Evolutionary conservation across 2,329 filamentous ascomycete genomes (phyloP).

Genomic region (Aspergillus udagawae): DNA sequence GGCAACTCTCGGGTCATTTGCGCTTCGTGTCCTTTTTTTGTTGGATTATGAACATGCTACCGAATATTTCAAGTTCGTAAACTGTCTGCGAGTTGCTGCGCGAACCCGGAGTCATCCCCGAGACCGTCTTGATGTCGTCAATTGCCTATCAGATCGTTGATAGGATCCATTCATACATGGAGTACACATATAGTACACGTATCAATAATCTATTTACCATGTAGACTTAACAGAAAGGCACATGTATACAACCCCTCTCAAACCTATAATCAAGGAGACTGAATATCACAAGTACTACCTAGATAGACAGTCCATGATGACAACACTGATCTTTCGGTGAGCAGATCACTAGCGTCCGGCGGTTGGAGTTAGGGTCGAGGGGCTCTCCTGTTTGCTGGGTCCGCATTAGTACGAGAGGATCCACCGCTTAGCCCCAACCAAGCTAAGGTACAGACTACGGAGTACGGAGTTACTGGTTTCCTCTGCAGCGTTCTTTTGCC

Average conservation of each 20-base stretch:
- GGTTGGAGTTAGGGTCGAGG: not conserved
- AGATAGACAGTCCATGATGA: not conserved
- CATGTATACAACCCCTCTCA: not conserved
- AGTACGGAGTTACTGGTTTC: not conserved
- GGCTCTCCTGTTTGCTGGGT: not conserved
- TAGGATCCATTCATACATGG: not conserved
- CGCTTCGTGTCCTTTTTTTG: slow-evolving; percentile 7
- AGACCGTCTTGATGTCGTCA: not conserved
- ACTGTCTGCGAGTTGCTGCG: not conserved
- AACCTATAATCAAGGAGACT: not conserved
- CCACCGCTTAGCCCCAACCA: not conserved
- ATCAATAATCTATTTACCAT: too few relatives aligned
- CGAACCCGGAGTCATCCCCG: not conserved
- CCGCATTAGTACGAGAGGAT: not conserved
- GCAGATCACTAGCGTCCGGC: not conserved
- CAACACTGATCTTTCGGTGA: not conserved
- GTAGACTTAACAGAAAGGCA: not conserved
- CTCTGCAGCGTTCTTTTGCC: not conserved
- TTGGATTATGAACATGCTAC: not conserved
- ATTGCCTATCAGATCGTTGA: not conserved
- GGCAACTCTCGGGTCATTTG: slow-evolving; percentile 1
- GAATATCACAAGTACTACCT: too few relatives aligned
- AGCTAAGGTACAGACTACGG: not conserved
- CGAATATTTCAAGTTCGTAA: not conserved
- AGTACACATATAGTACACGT: too few relatives aligned